Evolutionary conservation across 441 rosid species (phyloP).

Genomic region (Brassica hybrid): DNA sequence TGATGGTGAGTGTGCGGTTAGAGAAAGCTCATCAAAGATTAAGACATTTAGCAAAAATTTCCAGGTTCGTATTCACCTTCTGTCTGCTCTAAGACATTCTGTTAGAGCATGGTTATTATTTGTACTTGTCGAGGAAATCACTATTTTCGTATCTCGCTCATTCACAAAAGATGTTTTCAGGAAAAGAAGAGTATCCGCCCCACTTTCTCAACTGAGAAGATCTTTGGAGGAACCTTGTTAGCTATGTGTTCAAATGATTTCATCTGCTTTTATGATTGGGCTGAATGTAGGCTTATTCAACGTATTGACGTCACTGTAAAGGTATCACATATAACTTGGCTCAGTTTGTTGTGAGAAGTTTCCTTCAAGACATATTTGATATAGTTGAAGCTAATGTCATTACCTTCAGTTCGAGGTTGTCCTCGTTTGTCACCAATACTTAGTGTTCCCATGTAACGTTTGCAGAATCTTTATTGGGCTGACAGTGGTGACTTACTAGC

Average conservation of each 20-base stretch:
- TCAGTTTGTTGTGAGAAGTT: constrained; percentile 12
- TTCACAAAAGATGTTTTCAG: constrained; percentile 50
- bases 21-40: constrained; percentile 92
- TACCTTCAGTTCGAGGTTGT: constrained; percentile 10
- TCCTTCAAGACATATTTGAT: constrained; percentile 2
- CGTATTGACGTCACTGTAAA: constrained; percentile 96
- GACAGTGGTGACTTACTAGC: constrained; percentile 97
- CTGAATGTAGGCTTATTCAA: constrained; percentile 95
- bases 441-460: constrained; percentile 28
- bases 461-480: constrained; percentile 97
- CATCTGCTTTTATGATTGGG: constrained; percentile 98
- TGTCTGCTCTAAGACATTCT: background rate
- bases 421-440: constrained; percentile 6
- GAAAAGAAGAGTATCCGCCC: constrained; percentile 88
- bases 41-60: constrained; percentile 90
- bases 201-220: constrained; percentile 92
- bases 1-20: constrained; percentile 96
- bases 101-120: background rate
- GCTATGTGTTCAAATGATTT: constrained; percentile 98
- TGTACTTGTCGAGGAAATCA: background rate
- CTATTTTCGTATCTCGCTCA: constrained; percentile 18
- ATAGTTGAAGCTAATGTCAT: constrained; percentile 12
- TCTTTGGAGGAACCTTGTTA: constrained; percentile 85
- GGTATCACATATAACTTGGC: constrained; percentile 51
- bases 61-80: constrained; percentile 63